Conservation (phyloP, 495 filamentous ascomycete genomes). For the Hypomontagnella monticulosa region DNA sequence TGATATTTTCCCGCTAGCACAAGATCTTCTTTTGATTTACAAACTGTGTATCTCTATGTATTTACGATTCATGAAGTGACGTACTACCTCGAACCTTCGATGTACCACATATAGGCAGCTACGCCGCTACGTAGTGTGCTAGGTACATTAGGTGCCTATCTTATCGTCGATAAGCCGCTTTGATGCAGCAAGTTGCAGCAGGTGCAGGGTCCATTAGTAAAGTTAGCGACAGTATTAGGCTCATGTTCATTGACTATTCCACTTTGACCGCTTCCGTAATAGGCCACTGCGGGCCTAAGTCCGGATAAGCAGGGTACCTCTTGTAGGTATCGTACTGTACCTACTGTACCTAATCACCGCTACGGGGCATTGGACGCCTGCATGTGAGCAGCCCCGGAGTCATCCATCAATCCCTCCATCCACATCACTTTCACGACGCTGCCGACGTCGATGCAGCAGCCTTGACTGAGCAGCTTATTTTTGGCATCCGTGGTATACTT, state of each 20-base stretch:
- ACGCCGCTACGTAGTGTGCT: slow-evolving; percentile 7
- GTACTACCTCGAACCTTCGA: not conserved
- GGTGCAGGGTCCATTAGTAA: slow-evolving; percentile 12
- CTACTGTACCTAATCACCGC: not conserved
- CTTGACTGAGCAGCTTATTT: slow-evolving; percentile 14
- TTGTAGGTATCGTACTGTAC: not conserved
- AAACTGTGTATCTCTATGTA: not conserved
- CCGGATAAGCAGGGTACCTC: slow-evolving; percentile 27
- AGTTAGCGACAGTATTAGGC: slow-evolving; percentile 2
- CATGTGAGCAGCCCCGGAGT: slow-evolving; percentile 40
- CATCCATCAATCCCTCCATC: slow-evolving; percentile 32
- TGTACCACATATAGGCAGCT: slow-evolving; percentile 25
- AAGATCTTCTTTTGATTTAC: slow-evolving; percentile 7
- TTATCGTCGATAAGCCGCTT: slow-evolving; percentile 35
- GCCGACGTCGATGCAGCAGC: slow-evolving; percentile 19
- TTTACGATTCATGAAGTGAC: slow-evolving; percentile 5
- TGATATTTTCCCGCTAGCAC: slow-evolving; percentile 11
- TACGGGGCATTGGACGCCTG: slow-evolving; percentile 23
- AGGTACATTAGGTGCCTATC: slow-evolving; percentile 4
- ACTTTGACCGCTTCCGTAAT: slow-evolving; percentile 42
- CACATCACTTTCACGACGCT: slow-evolving; percentile 28
- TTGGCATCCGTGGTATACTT: slow-evolving; percentile 15
- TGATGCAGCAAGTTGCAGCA: slow-evolving; percentile 13
- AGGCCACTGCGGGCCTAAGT: slow-evolving; percentile 12
- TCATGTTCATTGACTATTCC: slow-evolving; percentile 8